Conservation (phyloP, 345 rosid species). For the Citrus glauca region DNA sequence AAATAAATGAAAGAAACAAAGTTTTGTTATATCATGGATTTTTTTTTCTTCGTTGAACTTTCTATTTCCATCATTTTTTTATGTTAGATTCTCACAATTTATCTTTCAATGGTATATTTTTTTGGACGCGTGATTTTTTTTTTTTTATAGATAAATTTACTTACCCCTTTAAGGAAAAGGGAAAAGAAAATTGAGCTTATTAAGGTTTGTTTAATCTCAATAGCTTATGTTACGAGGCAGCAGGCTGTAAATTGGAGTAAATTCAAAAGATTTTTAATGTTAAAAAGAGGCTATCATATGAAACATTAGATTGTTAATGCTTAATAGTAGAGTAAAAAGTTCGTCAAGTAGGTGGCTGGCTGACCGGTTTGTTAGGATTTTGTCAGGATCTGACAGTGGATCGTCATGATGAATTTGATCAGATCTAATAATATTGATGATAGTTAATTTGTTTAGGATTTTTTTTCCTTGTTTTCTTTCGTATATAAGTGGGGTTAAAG, state of each 20-base stretch:
- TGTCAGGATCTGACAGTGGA: slow-evolving; percentile 15
- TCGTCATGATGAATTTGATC: background rate
- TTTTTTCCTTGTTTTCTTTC: background rate
- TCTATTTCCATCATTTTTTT: too few species aligned
- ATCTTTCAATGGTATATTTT: background rate
- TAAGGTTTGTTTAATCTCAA: background rate
- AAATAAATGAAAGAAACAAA: background rate
- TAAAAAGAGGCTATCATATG: background rate
- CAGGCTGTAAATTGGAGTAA: too few species aligned
- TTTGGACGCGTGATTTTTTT: background rate
- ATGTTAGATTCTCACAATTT: background rate
- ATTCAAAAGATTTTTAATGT: background rate
- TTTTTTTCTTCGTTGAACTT: background rate
- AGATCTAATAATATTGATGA: background rate
- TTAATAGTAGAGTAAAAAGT: background rate
- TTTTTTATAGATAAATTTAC: too few species aligned
- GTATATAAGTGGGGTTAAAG: background rate
- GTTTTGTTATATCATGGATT: too few species aligned
- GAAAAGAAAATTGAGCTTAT: background rate
- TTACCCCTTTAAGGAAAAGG: background rate
- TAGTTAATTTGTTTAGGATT: background rate
- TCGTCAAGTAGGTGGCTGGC: background rate
- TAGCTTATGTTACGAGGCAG: background rate
- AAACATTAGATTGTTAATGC: background rate
- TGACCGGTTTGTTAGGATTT: slow-evolving; percentile 16